Evolutionary conservation across 2,329 filamentous ascomycete genomes (phyloP), one percentile per base, ranked within the genome.

Genomic region (Clonostachys rosea): DNA sequence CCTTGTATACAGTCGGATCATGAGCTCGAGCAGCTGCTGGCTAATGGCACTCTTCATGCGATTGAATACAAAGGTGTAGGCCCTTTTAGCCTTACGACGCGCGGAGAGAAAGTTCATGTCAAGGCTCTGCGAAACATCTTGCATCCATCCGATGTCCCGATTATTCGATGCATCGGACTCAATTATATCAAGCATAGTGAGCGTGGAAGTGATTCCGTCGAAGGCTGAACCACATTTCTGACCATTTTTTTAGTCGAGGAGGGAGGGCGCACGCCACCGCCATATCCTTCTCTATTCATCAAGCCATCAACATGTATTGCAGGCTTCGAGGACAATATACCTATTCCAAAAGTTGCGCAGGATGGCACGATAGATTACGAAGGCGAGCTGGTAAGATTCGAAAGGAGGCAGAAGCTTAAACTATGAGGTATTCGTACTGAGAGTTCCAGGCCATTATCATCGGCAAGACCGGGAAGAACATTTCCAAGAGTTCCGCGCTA

Each of bases 401-500:
- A 30, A 10, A 9, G 9, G 24, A 30, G 24, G 24, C 24, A 30
- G 24, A 30, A 30, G 24, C 8, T 30, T 30, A 3, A 30, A 30
- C 7, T 30, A 30, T 30, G 24, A 10, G 24, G 3, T 10, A 30
- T 30, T 30, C 24, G 24, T 30, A 30, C 24, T 30, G 24, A 30
- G 24, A 30, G 8, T 30, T 30, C 9, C 9, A 30, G 24, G 17
- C 62, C 45, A 67, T 83, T 16, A 68, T 83, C 4, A 76, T 83
- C 53, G 74, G 75, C 14, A 72, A 70, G 40, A 68, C 73, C 10
- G 76, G 72, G n/a, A 78, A 78, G 49, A 63, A 81, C 55, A 70
- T 81, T 14, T 51, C 69, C 16, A 64, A 70, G 43, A 59, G 65
- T 0, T 54, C 70, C 1, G 75, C 76, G 1, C 64, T 72, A 30